Evolutionary conservation across 352 stramenopile species (phyloP).

Genomic region (Phytopythium cucurbitacearum): DNA sequence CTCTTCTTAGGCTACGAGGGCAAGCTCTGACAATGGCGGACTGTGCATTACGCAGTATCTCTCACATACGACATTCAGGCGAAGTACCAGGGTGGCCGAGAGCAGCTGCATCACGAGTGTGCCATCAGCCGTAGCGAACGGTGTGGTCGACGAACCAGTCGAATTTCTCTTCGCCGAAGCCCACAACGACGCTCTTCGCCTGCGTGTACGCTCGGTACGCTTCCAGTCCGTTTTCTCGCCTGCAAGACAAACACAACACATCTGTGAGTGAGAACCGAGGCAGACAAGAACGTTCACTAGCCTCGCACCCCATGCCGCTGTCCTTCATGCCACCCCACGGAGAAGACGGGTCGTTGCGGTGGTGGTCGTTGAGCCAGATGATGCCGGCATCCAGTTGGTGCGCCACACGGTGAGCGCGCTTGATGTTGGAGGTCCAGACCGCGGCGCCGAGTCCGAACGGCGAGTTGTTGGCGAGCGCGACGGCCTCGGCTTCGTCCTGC

Average conservation of each 20-base stretch:
- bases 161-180: conserved; percentile 55
- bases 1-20: conserved; percentile 68
- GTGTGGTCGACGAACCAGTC: conserved; percentile 72
- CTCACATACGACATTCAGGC: too few relatives aligned
- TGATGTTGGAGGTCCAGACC: conserved; percentile 83
- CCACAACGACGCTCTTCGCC: conserved; percentile 66
- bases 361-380: conserved; percentile 88
- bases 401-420: conserved; percentile 76
- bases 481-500: conserved; percentile 64
- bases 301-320: conserved; percentile 47
- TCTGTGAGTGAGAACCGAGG: background rate
- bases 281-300: background rate
- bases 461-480: conserved; percentile 75
- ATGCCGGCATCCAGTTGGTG: conserved; percentile 84
- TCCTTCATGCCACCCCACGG: conserved; percentile 73
- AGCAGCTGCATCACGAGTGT: background rate
- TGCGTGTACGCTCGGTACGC: conserved; percentile 73
- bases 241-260: conserved; percentile 14
- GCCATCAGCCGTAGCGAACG: conserved; percentile 49
- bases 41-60: background rate
- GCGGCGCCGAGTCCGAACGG: conserved; percentile 78
- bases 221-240: conserved; percentile 82
- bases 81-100: background rate
- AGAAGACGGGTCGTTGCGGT: conserved; percentile 49
- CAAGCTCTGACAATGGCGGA: conserved; percentile 37